Evolutionary conservation across 108 stramenopile genomes (phyloP).

Genomic region (Craspedostauros australis): DNA sequence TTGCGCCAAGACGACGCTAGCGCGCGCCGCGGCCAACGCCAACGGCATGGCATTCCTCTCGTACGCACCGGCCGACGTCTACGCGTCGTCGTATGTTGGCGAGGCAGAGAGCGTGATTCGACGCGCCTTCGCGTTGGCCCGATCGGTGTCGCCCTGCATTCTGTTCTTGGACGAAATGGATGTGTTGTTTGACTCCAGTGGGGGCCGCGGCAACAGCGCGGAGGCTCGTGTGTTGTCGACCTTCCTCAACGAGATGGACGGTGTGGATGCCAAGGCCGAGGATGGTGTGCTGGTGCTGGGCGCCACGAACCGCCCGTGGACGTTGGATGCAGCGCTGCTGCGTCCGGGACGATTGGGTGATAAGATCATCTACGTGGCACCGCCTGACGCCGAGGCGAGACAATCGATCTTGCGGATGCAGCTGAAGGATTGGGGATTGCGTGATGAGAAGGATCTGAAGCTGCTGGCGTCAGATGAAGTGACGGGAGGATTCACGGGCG

Average conservation of each 20-base stretch:
- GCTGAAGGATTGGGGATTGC: slow-evolving; percentile 33
- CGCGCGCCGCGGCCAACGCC: slow-evolving; percentile 92
- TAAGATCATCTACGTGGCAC: slow-evolving; percentile 85
- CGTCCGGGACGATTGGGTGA: slow-evolving; percentile 87
- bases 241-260: slow-evolving; percentile 98
- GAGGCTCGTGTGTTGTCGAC: slow-evolving; percentile 88
- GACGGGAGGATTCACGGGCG: slow-evolving; percentile 73
- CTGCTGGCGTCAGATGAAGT: slow-evolving; percentile 45
- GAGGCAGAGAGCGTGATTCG: slow-evolving; percentile 94
- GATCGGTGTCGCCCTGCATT: slow-evolving; percentile 91
- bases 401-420: slow-evolving; percentile 80
- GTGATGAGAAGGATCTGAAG: slow-evolving; percentile 11
- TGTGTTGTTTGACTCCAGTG: slow-evolving; percentile 70
- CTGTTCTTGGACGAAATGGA: slow-evolving; percentile 99
- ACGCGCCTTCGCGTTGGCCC: slow-evolving; percentile 86
- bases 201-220: slow-evolving; percentile 71
- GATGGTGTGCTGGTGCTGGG: slow-evolving; percentile 89
- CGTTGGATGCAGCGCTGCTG: slow-evolving; percentile 67
- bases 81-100: slow-evolving; percentile 93
- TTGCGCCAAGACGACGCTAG: slow-evolving; percentile 94
- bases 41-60: slow-evolving; percentile 90
- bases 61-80: slow-evolving; percentile 92
- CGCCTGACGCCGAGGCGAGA: slow-evolving; percentile 86
- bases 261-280: slow-evolving; percentile 55
- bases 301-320: slow-evolving; percentile 80